Percentiles rank a stretch among this genome's conserved stretches.
These are phyloP conservation scores for Neopestalotiopsis sp. DNA, from an alignment of 2,329 filamentous ascomycete genomes.

Conservation along the genomic window DNA sequence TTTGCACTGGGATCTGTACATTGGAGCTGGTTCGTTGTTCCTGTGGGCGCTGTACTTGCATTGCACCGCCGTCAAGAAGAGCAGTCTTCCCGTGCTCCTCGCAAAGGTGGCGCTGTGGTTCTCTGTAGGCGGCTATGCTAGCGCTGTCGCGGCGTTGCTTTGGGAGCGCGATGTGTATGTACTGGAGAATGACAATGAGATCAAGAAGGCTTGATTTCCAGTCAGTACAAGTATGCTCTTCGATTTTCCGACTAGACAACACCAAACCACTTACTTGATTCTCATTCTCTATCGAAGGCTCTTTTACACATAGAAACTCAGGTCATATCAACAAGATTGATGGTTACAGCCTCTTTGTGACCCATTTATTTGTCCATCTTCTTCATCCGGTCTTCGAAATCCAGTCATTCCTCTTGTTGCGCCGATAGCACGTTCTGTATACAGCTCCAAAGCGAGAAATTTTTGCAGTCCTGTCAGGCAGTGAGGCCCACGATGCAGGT, in stretches of 20 bases:
- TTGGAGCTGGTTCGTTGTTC: slow-evolving; percentile 29
- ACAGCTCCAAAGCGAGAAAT: not conserved
- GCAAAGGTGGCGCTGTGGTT: slow-evolving; percentile 31
- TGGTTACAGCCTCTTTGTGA: no score
- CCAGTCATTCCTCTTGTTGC: no score
- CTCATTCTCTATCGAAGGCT: not conserved
- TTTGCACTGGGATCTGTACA: slow-evolving; percentile 36
- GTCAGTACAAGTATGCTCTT: not conserved
- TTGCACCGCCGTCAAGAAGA: slow-evolving; percentile 26
- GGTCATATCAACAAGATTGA: no score
- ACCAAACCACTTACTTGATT: no score
- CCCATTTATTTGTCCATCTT: no score
- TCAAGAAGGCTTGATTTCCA: slow-evolving; percentile 23
- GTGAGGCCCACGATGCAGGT: not conserved
- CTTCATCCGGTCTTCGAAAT: no score
- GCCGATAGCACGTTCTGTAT: not conserved
- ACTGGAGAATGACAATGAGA: slow-evolving; percentile 29
- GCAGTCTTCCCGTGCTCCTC: slow-evolving; percentile 23
- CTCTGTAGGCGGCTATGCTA: slow-evolving; percentile 30
- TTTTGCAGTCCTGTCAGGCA: no score
- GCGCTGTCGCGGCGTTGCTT: slow-evolving; percentile 26
- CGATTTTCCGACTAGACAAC: no score
- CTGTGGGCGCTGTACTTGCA: slow-evolving; percentile 36
- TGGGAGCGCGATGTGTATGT: slow-evolving; percentile 36
- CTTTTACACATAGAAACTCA: not conserved